These are phyloP conservation scores for Fagopyrum homotropicum DNA, from an alignment of 148 eudicot species.

Conservation along the genomic window DNA sequence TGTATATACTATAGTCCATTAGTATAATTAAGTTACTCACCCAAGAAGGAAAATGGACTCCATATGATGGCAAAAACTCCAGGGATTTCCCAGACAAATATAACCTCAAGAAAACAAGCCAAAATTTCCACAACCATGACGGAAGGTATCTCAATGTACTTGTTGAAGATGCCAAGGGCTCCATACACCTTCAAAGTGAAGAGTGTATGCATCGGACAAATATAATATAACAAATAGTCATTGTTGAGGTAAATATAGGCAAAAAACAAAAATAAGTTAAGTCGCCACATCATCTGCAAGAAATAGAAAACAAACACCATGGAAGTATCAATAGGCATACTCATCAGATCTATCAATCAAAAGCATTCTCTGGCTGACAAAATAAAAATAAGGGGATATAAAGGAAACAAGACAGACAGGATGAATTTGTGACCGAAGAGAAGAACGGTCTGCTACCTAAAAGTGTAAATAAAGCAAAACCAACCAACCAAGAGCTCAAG, in stretches of 20 bases:
- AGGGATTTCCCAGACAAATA: slow-evolving; percentile 85
- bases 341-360: slow-evolving; percentile 1
- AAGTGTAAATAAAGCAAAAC: no score
- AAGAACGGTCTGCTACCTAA: no score
- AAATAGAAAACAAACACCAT: background rate
- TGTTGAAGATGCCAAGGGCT: slow-evolving; percentile 81
- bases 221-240: slow-evolving; percentile 88
- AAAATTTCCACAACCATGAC: slow-evolving; percentile 67
- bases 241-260: slow-evolving; percentile 82
- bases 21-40: slow-evolving; percentile 30
- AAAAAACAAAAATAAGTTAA: slow-evolving; percentile 81
- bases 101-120: slow-evolving; percentile 69
- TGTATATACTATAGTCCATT: background rate
- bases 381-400: no score
- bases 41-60: slow-evolving; percentile 71
- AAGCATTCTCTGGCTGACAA: no score
- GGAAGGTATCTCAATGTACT: slow-evolving; percentile 77
- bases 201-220: slow-evolving; percentile 97
- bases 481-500: no score
- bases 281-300: slow-evolving; percentile 98
- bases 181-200: slow-evolving; percentile 97
- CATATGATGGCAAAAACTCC: slow-evolving; percentile 77
- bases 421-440: no score
- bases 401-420: no score
- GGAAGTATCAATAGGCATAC: slow-evolving; percentile 6